Conservation (phyloP, 1,139 yeast species). For the Saccharomyces hybrid region DNA sequence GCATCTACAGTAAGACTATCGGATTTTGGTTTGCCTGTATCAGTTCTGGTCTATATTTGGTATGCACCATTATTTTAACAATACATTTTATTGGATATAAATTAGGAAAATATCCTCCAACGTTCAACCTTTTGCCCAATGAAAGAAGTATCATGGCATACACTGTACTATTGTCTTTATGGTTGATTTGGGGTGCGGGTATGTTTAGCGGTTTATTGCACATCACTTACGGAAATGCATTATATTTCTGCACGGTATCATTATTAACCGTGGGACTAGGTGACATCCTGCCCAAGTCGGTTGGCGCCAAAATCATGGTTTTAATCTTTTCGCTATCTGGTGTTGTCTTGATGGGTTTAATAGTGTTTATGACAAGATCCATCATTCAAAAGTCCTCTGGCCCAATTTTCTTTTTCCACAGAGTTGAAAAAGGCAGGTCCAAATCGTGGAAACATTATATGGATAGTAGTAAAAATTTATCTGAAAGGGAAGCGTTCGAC, state of each 20-base stretch:
- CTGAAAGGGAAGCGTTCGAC: slow-evolving; percentile 42
- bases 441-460: slow-evolving; percentile 18
- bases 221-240: slow-evolving; percentile 49
- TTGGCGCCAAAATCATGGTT: slow-evolving; percentile 48
- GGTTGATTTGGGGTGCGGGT: slow-evolving; percentile 66
- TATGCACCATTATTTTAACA: slow-evolving; percentile 45
- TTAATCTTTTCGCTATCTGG: slow-evolving; percentile 63
- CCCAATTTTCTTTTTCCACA: slow-evolving; percentile 58
- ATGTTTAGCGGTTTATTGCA: slow-evolving; percentile 40
- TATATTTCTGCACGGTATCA: slow-evolving; percentile 66
- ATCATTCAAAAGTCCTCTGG: slow-evolving; percentile 53
- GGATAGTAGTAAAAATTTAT: slow-evolving; percentile 21
- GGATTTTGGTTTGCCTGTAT: slow-evolving; percentile 75
- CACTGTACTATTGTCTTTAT: slow-evolving; percentile 51
- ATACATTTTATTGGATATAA: slow-evolving; percentile 57
- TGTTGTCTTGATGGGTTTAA: slow-evolving; percentile 61
- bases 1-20: slow-evolving; percentile 35
- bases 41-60: slow-evolving; percentile 52
- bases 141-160: slow-evolving; percentile 70
- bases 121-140: slow-evolving; percentile 53
- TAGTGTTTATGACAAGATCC: slow-evolving; percentile 59
- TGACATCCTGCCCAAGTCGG: slow-evolving; percentile 49
- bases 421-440: slow-evolving; percentile 38
- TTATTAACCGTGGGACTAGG: slow-evolving; percentile 76
- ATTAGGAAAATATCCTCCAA: slow-evolving; percentile 54